Percentiles rank a stretch among this genome's conserved stretches.
Evolutionary conservation across 2,329 filamentous ascomycete species (phyloP).

Genomic region (Lachnellula subtilissima): DNA sequence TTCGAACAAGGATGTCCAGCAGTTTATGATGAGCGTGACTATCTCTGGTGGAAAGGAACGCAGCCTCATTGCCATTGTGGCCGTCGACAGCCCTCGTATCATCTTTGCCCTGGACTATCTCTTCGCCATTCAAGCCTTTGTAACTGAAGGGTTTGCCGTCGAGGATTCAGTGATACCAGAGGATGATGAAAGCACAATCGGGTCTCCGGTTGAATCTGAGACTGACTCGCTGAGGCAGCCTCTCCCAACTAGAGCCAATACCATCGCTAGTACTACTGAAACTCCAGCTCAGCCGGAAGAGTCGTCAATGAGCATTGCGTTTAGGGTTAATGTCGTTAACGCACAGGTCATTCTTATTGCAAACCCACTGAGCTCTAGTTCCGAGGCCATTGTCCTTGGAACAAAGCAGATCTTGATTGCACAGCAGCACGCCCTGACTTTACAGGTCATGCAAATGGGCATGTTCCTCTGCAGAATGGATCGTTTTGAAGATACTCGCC

Average conservation of each 20-base stretch:
- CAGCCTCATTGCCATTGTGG: slow-evolving; percentile 83
- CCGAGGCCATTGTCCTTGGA: slow-evolving; percentile 91
- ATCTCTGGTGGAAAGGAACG: slow-evolving; percentile 81
- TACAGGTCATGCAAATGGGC: slow-evolving; percentile 89
- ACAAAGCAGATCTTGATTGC: slow-evolving; percentile 91
- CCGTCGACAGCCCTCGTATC: slow-evolving; percentile 87
- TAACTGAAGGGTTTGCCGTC: slow-evolving; percentile 64
- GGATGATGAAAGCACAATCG: slow-evolving; percentile 47
- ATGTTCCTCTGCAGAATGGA: slow-evolving; percentile 99
- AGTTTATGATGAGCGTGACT: slow-evolving; percentile 96
- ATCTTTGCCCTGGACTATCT: slow-evolving; percentile 96
- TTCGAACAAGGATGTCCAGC: slow-evolving; percentile 89
- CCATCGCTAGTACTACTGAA: slow-evolving; percentile 25
- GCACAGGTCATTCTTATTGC: slow-evolving; percentile 95
- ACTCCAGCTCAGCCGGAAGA: slow-evolving; percentile 27
- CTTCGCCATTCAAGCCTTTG: slow-evolving; percentile 80
- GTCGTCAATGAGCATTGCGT: slow-evolving; percentile 69
- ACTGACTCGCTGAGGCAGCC: slow-evolving; percentile 44
- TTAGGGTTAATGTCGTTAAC: slow-evolving; percentile 90
- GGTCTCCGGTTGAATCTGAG: slow-evolving; percentile 56
- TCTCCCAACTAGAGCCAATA: slow-evolving; percentile 12
- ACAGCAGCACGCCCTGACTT: slow-evolving; percentile 86
- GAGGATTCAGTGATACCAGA: slow-evolving; percentile 53
- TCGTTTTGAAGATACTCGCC: slow-evolving; percentile 81
- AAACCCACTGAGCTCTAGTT: slow-evolving; percentile 82